These are phyloP conservation scores for Blastomyces percursus DNA, from an alignment of 2,329 filamentous ascomycete genomes.

Conservation along the genomic window DNA sequence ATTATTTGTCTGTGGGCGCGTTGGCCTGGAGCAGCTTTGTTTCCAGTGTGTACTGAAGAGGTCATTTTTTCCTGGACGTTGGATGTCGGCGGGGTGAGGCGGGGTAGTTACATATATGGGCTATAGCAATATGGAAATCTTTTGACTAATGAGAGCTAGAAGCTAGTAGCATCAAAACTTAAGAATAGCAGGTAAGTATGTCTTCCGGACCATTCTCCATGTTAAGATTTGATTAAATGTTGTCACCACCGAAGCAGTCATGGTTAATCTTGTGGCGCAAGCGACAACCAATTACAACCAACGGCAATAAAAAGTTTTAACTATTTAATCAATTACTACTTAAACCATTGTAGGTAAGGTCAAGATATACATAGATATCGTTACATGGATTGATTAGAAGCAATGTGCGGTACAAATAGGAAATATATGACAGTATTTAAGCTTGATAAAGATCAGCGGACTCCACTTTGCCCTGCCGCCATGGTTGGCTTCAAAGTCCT, in stretches of 20 bases:
- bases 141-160: neutral
- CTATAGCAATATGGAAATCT: neutral
- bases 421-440: neutral
- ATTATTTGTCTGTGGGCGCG: constrained; percentile 5
- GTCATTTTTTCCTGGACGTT: neutral
- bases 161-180: neutral
- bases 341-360: neutral
- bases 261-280: too few relatives aligned
- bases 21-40: neutral
- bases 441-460: neutral
- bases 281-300: too few relatives aligned
- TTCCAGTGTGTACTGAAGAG: neutral
- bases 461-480: neutral
- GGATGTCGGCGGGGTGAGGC: neutral
- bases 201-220: too few relatives aligned
- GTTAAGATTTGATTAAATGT: too few relatives aligned
- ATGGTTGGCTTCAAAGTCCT: neutral
- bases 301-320: neutral
- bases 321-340: neutral
- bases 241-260: too few relatives aligned
- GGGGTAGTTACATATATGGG: neutral
- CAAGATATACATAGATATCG: neutral
- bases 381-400: neutral
- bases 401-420: neutral
- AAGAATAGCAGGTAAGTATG: too few relatives aligned